These are phyloP conservation scores for Platismatia glauca DNA, from an alignment of 495 filamentous ascomycete species.

Conservation along the genomic window DNA sequence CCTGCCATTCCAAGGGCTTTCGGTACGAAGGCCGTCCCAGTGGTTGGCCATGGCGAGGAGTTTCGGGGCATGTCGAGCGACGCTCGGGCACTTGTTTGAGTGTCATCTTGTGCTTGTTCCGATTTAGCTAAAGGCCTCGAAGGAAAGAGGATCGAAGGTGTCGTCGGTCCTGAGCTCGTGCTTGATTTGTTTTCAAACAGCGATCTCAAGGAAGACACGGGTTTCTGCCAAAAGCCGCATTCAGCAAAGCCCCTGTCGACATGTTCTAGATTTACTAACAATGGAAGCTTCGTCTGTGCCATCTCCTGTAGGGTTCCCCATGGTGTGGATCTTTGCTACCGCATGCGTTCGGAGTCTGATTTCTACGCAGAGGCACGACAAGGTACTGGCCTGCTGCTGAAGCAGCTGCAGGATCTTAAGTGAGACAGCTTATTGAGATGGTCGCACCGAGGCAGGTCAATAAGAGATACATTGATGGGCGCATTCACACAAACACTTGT, in stretches of 20 bases:
- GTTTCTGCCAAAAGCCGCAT: slow-evolving; percentile 38
- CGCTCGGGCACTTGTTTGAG: slow-evolving; percentile 40
- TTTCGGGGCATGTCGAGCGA: slow-evolving; percentile 46
- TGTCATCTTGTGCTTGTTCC: slow-evolving; percentile 38
- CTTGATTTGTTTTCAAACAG: slow-evolving; percentile 84
- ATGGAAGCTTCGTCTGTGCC: slow-evolving; percentile 39
- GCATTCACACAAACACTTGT: slow-evolving; percentile 4
- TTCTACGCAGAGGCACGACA: not conserved
- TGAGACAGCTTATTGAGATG: not conserved
- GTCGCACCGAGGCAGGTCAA: not conserved
- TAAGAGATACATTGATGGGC: not conserved
- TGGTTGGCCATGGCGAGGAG: slow-evolving; percentile 34
- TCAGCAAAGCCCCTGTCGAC: slow-evolving; percentile 22
- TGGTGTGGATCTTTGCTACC: not conserved
- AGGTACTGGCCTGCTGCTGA: not conserved
- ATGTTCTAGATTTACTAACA: slow-evolving; percentile 31
- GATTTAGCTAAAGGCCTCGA: slow-evolving; percentile 30
- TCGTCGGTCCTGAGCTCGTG: slow-evolving; percentile 35
- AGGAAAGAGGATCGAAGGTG: slow-evolving; percentile 30
- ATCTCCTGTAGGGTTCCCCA: slow-evolving; percentile 31
- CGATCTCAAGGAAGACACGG: slow-evolving; percentile 85
- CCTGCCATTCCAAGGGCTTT: not conserved
- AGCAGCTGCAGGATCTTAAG: not conserved
- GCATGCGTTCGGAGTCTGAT: not conserved
- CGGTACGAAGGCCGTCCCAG: slow-evolving; percentile 5